Evolutionary conservation across 192 early-diverging fungal genomes (phyloP).

Genomic region (Phlyctochytrium arcticum): DNA sequence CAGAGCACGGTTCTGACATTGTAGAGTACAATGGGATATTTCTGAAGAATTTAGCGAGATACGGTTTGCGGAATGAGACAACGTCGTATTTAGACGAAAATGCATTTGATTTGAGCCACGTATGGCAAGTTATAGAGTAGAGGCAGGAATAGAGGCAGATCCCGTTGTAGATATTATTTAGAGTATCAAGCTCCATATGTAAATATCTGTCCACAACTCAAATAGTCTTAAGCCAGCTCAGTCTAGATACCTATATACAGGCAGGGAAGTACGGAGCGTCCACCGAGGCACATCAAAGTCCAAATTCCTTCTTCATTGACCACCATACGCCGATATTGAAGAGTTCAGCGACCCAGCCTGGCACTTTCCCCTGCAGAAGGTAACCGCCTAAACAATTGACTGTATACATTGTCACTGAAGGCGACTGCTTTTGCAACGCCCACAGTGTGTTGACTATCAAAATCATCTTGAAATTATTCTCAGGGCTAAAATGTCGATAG

Average conservation of each 20-base stretch:
- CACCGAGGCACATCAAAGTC: background rate
- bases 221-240: too few relatives aligned
- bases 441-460: background rate
- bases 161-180: too few relatives aligned
- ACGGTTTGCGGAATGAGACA: background rate
- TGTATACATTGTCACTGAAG: background rate
- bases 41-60: background rate
- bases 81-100: background rate
- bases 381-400: background rate
- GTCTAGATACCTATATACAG: background rate
- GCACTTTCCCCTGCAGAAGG: background rate
- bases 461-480: background rate
- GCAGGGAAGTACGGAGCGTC: background rate
- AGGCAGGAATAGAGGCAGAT: too few relatives aligned
- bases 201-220: too few relatives aligned
- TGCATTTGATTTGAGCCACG: background rate
- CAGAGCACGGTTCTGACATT: background rate
- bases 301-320: slow-evolving; percentile 1
- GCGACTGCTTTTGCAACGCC: background rate
- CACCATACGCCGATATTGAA: slow-evolving; percentile 2
- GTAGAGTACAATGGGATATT: background rate
- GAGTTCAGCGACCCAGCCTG: background rate
- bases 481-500: background rate
- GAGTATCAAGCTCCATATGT: too few relatives aligned
- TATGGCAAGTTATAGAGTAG: background rate